Percentiles rank a stretch among this genome's conserved stretches.
These are phyloP conservation scores for Hydrangea macrophylla DNA, from an alignment of 148 eudicot species.

Conservation along the genomic window DNA sequence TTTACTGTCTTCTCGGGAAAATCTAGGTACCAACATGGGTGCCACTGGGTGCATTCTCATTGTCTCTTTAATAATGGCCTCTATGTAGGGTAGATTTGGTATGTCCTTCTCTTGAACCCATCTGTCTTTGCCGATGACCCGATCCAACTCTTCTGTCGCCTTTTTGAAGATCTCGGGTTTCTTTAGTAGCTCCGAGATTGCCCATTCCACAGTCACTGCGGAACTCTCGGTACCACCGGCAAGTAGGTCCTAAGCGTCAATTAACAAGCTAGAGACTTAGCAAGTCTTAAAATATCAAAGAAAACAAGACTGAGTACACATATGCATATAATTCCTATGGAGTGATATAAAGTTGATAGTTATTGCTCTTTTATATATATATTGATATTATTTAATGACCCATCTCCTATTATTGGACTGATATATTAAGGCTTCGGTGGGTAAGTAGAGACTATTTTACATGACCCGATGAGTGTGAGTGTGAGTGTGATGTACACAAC, in stretches of 20 bases:
- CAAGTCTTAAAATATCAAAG: too few species aligned
- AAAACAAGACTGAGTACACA: too few species aligned
- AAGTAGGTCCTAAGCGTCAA: slow-evolving; percentile 55
- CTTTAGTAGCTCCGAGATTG: slow-evolving; percentile 65
- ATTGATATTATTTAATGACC: too few species aligned
- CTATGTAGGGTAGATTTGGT: slow-evolving; percentile 60
- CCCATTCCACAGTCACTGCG: slow-evolving; percentile 92
- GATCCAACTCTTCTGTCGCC: slow-evolving; percentile 69
- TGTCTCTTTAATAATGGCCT: slow-evolving; percentile 77
- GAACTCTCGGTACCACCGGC: slow-evolving; percentile 97
- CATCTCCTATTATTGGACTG: too few species aligned
- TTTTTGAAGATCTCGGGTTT: slow-evolving; percentile 49
- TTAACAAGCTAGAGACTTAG: too few species aligned
- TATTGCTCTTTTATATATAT: too few species aligned
- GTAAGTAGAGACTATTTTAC: too few species aligned
- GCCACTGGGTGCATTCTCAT: slow-evolving; percentile 92
- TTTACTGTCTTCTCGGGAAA: slow-evolving; percentile 51
- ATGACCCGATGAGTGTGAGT: too few species aligned
- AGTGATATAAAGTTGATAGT: too few species aligned
- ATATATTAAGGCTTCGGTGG: too few species aligned
- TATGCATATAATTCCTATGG: too few species aligned
- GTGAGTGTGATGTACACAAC: too few species aligned
- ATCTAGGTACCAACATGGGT: slow-evolving; percentile 75
- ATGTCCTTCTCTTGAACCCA: slow-evolving; percentile 87
- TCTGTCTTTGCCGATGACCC: slow-evolving; percentile 58